Evolutionary conservation across 1,139 yeast genomes (phyloP).

Genomic region (Sugiyamaella grinbergsii): DNA sequence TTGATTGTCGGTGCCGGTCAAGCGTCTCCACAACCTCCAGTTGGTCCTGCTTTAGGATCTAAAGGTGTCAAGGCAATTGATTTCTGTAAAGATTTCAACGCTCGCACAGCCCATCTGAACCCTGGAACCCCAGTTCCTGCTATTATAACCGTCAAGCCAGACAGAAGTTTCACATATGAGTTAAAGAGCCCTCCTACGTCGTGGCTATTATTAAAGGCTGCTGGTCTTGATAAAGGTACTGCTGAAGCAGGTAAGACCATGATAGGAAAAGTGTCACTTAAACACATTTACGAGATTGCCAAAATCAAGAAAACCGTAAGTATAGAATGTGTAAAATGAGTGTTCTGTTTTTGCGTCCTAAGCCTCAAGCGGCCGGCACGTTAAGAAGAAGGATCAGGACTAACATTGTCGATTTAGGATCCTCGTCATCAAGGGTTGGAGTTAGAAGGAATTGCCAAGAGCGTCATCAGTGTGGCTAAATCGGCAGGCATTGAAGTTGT

Average conservation of each 20-base stretch:
- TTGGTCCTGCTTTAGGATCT: constrained; percentile 98
- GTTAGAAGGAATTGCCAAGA: constrained; percentile 75
- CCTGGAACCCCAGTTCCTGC: constrained; percentile 94
- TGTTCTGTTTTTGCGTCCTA: no score
- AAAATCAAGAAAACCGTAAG: constrained; percentile 73
- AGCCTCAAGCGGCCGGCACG: constrained; percentile 1
- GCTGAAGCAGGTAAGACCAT: constrained; percentile 46
- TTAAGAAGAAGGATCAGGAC: no score
- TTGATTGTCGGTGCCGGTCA: constrained; percentile 97
- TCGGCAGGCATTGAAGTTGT: constrained; percentile 85
- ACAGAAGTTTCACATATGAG: constrained; percentile 82
- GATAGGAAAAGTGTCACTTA: constrained; percentile 76
- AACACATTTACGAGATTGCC: constrained; percentile 93
- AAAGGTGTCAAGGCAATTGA: constrained; percentile 99
- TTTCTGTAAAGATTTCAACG: constrained; percentile 97
- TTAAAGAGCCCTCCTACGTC: constrained; percentile 92
- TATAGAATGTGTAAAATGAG: no score
- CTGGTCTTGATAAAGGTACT: constrained; percentile 81
- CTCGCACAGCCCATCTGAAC: constrained; percentile 82
- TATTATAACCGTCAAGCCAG: constrained; percentile 83
- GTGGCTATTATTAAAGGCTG: constrained; percentile 80
- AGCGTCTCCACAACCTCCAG: constrained; percentile 99
- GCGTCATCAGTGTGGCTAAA: constrained; percentile 82
- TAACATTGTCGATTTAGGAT: constrained; percentile 46
- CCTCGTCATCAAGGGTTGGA: constrained; percentile 72